Evolutionary conservation across 257 asterid species (phyloP).

Genomic region (Gentiana macrophylla): DNA sequence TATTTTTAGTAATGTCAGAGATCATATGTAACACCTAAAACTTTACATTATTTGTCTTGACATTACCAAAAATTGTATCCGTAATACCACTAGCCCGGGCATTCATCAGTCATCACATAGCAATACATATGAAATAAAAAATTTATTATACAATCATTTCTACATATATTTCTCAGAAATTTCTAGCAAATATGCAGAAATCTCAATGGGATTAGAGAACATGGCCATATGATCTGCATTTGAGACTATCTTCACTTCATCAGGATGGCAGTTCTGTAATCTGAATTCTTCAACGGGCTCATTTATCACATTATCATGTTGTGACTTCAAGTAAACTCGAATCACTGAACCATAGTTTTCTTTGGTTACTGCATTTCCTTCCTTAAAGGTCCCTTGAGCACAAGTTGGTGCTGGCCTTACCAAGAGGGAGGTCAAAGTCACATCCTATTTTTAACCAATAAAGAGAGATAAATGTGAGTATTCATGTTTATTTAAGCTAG

Average conservation of each 20-base stretch:
- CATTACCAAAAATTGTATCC: too few relatives aligned
- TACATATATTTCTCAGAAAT: neutral
- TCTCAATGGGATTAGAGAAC: neutral
- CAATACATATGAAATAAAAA: too few relatives aligned
- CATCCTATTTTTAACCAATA: conserved; percentile 1
- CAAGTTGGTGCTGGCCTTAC: neutral
- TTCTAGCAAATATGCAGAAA: neutral
- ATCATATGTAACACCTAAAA: too few relatives aligned
- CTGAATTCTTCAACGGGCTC: neutral
- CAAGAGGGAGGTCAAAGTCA: neutral
- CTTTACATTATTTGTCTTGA: too few relatives aligned
- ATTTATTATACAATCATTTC: too few relatives aligned
- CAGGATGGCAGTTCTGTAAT: neutral
- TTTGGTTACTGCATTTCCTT: neutral
- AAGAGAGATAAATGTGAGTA: neutral
- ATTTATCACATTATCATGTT: conserved; percentile 5
- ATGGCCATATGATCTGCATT: neutral
- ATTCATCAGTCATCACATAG: too few relatives aligned
- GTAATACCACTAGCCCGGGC: too few relatives aligned
- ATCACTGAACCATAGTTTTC: conserved; percentile 2
- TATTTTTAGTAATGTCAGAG: too few relatives aligned
- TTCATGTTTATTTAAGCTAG: too few relatives aligned
- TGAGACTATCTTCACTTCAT: neutral
- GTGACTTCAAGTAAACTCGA: neutral
- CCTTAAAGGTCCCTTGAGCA: too few relatives aligned